These are phyloP conservation scores for Mycocalia duriaeana DNA, from an alignment of 1,284 basidiomycete genomes.

Conservation along the genomic window DNA sequence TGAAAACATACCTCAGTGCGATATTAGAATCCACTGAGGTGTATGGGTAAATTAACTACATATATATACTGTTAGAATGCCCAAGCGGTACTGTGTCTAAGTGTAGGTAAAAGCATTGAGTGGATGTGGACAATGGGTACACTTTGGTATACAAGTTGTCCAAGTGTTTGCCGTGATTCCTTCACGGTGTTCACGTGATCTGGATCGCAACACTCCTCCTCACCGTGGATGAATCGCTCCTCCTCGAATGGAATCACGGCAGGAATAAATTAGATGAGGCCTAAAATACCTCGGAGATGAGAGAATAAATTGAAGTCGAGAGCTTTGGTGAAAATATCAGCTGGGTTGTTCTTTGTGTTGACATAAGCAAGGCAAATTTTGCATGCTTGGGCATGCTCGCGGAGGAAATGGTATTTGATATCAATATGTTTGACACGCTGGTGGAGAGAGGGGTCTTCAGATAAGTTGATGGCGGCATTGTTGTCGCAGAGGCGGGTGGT, in stretches of 20 bases:
- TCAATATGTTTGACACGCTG: constrained; percentile 2
- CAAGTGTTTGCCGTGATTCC: neutral
- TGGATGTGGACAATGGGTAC: too few relatives aligned
- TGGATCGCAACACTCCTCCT: neutral
- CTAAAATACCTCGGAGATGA: constrained; percentile 1
- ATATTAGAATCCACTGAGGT: too few relatives aligned
- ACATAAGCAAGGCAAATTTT: constrained; percentile 10
- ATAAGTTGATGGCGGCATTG: constrained; percentile 8
- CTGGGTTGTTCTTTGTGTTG: constrained; percentile 12
- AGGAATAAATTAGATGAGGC: too few relatives aligned
- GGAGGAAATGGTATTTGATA: constrained; percentile 4
- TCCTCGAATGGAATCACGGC: neutral
- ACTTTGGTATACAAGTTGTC: too few relatives aligned
- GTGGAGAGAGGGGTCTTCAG: constrained; percentile 10
- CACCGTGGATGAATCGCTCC: neutral
- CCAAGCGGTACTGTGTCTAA: too few relatives aligned
- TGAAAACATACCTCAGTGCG: too few relatives aligned
- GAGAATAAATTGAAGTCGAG: constrained; percentile 5
- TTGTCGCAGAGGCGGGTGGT: constrained; percentile 5
- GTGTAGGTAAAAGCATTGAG: too few relatives aligned
- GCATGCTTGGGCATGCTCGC: constrained; percentile 5
- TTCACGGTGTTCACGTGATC: neutral
- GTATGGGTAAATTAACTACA: too few relatives aligned
- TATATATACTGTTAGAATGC: too few relatives aligned
- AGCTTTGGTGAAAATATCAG: constrained; percentile 14